These are phyloP conservation scores for Solanum etuberosum DNA, from an alignment of 257 asterid genomes.

Conservation along the genomic window DNA sequence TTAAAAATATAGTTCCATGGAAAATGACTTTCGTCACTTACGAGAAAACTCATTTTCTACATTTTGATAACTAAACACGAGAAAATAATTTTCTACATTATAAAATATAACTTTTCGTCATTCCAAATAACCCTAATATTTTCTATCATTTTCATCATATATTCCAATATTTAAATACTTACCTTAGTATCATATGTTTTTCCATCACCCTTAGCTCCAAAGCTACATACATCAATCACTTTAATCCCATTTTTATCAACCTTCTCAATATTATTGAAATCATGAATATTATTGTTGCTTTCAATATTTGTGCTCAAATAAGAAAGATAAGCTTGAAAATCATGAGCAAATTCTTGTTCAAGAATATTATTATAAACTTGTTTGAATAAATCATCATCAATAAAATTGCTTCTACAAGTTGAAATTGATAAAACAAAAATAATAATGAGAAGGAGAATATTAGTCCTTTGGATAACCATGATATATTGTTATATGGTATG, in stretches of 20 bases:
- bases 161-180: not conserved
- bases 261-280: not conserved
- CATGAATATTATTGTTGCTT: not conserved
- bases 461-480: not conserved
- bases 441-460: not conserved
- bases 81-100: not conserved
- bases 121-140: not conserved
- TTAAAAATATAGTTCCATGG: not conserved
- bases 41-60: not conserved
- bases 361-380: not conserved
- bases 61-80: not conserved
- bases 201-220: conserved; percentile 37
- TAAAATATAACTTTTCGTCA: not conserved
- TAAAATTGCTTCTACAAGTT: not conserved
- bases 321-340: conserved; percentile 4
- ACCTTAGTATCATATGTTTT: conserved; percentile 20
- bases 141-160: not conserved
- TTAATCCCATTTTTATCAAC: not conserved
- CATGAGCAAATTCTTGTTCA: not conserved
- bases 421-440: not conserved
- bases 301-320: not conserved
- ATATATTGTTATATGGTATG: not conserved
- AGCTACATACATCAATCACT: conserved; percentile 7
- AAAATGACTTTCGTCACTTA: not conserved
- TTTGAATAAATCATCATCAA: not conserved